Evolutionary conservation across 2,329 filamentous ascomycete genomes (phyloP), one percentile per base, ranked within the genome.

Genomic region (Colletotrichum cordylinicola): DNA sequence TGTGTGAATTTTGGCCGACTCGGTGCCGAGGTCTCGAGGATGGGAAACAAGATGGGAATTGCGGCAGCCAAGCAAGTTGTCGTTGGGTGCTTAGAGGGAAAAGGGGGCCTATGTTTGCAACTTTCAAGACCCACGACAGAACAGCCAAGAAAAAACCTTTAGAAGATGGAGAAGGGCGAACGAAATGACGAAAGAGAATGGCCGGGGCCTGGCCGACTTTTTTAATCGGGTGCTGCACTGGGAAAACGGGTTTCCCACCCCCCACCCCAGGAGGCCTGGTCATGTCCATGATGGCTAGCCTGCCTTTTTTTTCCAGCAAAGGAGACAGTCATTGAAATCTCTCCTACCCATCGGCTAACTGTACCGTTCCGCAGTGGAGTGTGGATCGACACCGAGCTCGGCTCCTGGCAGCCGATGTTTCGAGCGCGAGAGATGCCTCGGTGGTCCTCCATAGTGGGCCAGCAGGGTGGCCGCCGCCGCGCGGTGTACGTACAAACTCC

Each of bases 311-410:
- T 21, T 33, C 9, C 43, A 52, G 39, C 18, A 48, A 27, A 43
- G 15, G 21, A 55, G 37, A 64, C 68, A 62, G 67, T 48, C 31
- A 62, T 62, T 62, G 67, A 67, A 64, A 64, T 29, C 24, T 62
- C n/a, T 39, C 61, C 43, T 52, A n/a, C 29, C 55, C 67, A 21
- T 58, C 71, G 56, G 70, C 70, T 73, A 72, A 58, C 29, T 65
- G 56, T 62, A 69, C 58, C 70, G 70, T 68, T 73, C 74, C 58
- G 70, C 64, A 60, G 70, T 76, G 70, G 74, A 74, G 74, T 69
- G 70, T 58, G 70, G 74, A 76, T 76, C 74, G 70, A 73, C 48
- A 69, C 74, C 64, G 74, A 72, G 70, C 65, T 76, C 74, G 74
- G 74, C 70, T 66, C 43, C 65, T 56, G 64, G 48, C n/a, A 52